Evolutionary conservation across 1,139 yeast species (phyloP), one percentile per base, ranked within the genome.

Genomic region (Kodamaea ohmeri): DNA sequence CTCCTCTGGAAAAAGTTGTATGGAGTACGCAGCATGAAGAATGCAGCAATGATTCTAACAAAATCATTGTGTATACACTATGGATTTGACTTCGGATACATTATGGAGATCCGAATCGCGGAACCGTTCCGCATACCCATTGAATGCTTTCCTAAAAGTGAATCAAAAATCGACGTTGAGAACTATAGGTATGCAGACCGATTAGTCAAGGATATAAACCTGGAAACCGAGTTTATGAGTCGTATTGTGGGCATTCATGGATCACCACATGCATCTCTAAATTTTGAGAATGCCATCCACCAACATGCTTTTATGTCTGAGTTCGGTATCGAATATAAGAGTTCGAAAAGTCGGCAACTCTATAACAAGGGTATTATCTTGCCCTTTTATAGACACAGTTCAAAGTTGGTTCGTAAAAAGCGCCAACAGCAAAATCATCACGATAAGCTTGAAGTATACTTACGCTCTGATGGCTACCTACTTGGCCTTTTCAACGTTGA

Each of bases 391-490:
- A 61, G 73, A 41, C 61, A 62, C 26, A 56, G 60, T 20, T 60
- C 76, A 4, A 71, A 64, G 44, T 50, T 76, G 34, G 67, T 72
- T 7, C 56, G 74, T 41, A 65, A 59, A 45, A 56, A 46, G 28
- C 45, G 35, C 21, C 37, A 34, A 2, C 53, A 42, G 48, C 46
- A 14, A 48, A 25, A 15, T 13, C 46, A 14, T 47, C 24, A 14
- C 12, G 35, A 31, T 13, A 46, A 17, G 42, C 28, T 33, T 33
- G 76, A 73, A 19, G 62, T 79, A 11, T 73, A 65, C 45, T 60
- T 73, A 41, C 65, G 76, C 44, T 65, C 76, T 12, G 83, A 83
- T 1, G 87, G 87, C 0, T 80, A 66, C 46, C 52, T 81, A 29
- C 63, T 82, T 47, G 79, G 75, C 1, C 70, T 74, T 9, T 78